Base-by-base conservation (phyloP, 1,139 yeast species). In the Suhomyces taliae region DNA sequence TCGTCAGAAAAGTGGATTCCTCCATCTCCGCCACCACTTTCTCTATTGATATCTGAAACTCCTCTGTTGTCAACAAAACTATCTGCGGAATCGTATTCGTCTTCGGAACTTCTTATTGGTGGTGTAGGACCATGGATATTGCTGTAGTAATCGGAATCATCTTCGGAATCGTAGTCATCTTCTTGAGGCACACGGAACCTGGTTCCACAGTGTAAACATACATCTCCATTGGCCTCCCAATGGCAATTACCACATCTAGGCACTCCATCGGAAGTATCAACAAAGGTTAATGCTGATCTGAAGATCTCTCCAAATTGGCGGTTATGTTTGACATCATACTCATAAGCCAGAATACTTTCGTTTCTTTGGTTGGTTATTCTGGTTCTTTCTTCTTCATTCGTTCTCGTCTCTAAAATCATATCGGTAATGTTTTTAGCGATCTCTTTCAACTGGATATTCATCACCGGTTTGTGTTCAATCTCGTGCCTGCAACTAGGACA, bases 171-270 rank as follows among this genome's bases (percentile, higher is more conserved):
- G 48, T 62, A 64, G 12, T 51, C 54, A 39, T 66, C 70, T 27
- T 59, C 63, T 11, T 62, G 54, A 0, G 72, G 65, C n/a, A 58
- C 51, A 27, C 72, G 57, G 50, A 76, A 71, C 27, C 73, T 57
- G 2, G 74, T 64, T 4, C 81, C 80, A 59, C 89, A 83, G 53
- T 81, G 81, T 7, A 76, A 66, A 55, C 89, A 84, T 35, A 62
- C 66, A 6, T 72, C 65, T 0, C 85, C 85, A 52, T 73, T 77
- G 4, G 87, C 82, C 60, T 89, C 96, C 95, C 95, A 88, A 57
- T 83, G 89, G 62, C 96, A 89, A 46, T 79, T 76, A 2, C 89
- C 82, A 60, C 96, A 89, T 47, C 96, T 68, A 0, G 87, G 82
- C 7, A 89, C 90, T 2, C 91, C 93, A 61, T 89, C 96, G 27